These are phyloP conservation scores for Phytophthora vignae DNA, from an alignment of 352 stramenopile genomes.

Conservation along the genomic window DNA sequence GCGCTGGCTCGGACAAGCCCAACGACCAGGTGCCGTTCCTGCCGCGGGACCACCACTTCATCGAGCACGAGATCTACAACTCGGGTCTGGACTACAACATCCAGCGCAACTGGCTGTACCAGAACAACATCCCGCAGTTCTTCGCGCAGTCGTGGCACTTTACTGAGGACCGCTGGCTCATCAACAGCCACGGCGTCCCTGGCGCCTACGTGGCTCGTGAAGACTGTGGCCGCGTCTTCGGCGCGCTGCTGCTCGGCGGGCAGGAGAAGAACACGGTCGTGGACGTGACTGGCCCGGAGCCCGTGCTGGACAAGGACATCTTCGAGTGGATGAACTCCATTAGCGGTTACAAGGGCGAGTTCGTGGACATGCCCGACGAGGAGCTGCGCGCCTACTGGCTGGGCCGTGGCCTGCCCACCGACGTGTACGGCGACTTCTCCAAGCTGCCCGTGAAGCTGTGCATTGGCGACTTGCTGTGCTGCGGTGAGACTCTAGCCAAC, in stretches of 20 bases:
- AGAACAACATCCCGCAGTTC: constrained; percentile 34
- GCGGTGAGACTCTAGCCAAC: constrained; percentile 38
- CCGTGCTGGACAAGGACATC: constrained; percentile 32
- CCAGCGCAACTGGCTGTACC: constrained; percentile 39
- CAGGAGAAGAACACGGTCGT: constrained; percentile 36
- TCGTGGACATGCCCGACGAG: constrained; percentile 39
- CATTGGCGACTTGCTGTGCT: constrained; percentile 39
- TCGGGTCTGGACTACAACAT: constrained; percentile 27
- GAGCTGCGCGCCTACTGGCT: constrained; percentile 39
- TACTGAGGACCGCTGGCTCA: constrained; percentile 31
- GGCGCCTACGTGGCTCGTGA: constrained; percentile 18
- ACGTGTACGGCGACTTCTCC: constrained; percentile 39
- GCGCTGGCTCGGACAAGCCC: constrained; percentile 23
- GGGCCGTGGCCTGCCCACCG: constrained; percentile 24
- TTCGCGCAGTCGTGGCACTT: constrained; percentile 39
- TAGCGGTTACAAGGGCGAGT: constrained; percentile 37
- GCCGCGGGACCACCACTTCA: constrained; percentile 37
- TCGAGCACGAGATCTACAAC: constrained; percentile 33
- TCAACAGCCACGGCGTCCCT: constrained; percentile 23
- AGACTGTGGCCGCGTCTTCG: constrained; percentile 29
- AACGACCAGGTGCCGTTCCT: constrained; percentile 36
- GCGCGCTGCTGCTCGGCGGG: constrained; percentile 28
- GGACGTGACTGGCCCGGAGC: constrained; percentile 31
- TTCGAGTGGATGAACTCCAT: constrained; percentile 37
- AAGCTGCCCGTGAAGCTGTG: constrained; percentile 37